Percentiles rank a stretch among this genome's conserved stretches.
Conservation (phyloP, 768 basidiomycete species). For the Chalciporus sphaerocephalus region DNA sequence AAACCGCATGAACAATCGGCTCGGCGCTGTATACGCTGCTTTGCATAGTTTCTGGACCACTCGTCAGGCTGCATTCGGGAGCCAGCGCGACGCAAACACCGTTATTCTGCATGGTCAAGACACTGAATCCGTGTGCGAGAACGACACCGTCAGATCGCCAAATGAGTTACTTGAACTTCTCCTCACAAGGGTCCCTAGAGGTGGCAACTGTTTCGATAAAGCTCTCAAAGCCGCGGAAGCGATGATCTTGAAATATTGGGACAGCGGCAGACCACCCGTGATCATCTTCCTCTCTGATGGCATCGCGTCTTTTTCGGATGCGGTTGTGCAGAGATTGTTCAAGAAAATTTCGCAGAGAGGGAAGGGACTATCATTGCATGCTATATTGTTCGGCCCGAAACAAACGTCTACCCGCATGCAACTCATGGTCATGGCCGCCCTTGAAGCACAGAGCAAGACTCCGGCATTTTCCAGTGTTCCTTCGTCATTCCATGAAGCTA, state of each 20-base stretch:
- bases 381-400: conserved; percentile 50
- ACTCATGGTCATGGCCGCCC: conserved; percentile 47
- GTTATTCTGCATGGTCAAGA: conserved; percentile 43
- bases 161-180: conserved; percentile 40
- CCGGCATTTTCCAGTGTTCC: conserved; percentile 23
- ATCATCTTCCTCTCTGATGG: conserved; percentile 59
- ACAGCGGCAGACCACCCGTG: conserved; percentile 42
- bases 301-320: conserved; percentile 36
- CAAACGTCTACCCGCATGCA: conserved; percentile 26
- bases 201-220: conserved; percentile 41
- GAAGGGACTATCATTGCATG: conserved; percentile 52
- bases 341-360: conserved; percentile 36
- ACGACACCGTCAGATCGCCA: conserved; percentile 43
- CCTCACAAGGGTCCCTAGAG: conserved; percentile 30
- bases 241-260: conserved; percentile 43
- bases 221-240: conserved; percentile 39
- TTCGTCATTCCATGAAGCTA: conserved; percentile 48
- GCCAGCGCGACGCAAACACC: conserved; percentile 50
- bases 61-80: conserved; percentile 35
- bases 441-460: conserved; percentile 39
- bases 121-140: conserved; percentile 28
- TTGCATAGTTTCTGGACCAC: conserved; percentile 52
- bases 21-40: conserved; percentile 54
- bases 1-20: conserved; percentile 40
- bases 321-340: conserved; percentile 35